phyloP scores from a whole-genome alignment of 164 flowering plant genomes.

The Brasenia schreberi region DNA sequence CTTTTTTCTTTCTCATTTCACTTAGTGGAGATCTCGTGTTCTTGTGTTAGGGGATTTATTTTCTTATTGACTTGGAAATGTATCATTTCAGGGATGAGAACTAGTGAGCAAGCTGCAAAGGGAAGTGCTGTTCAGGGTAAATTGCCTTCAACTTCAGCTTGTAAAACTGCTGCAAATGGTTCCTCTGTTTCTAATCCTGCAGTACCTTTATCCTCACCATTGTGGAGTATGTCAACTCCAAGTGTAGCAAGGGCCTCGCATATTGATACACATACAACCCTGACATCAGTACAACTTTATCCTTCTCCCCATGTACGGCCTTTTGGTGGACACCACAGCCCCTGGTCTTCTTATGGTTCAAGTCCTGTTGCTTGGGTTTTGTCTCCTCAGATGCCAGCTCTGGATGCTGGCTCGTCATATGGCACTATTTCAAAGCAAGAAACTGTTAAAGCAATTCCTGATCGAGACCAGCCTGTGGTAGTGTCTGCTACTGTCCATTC shows the following conservation, averaged over 20 bases:
- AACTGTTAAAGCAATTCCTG: constrained; percentile 42
- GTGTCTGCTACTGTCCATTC: background rate
- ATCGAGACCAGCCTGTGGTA: constrained; percentile 20
- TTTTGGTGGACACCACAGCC: constrained; percentile 32
- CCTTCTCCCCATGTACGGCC: constrained; percentile 51
- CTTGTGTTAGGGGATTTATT: background rate
- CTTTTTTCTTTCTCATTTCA: background rate
- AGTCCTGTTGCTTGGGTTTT: constrained; percentile 50
- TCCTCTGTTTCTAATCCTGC: constrained; percentile 24
- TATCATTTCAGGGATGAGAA: constrained; percentile 30
- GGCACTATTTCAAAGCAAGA: constrained; percentile 26
- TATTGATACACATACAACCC: constrained; percentile 41
- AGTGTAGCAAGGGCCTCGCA: constrained; percentile 28
- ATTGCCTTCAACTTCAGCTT: constrained; percentile 25
- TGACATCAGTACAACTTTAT: constrained; percentile 52
- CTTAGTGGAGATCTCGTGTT: background rate
- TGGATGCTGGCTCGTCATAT: constrained; percentile 24
- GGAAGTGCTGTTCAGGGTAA: constrained; percentile 35
- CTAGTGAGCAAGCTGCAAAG: constrained; percentile 29
- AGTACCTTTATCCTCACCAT: constrained; percentile 61
- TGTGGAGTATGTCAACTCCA: constrained; percentile 65
- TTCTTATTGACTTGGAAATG: too few relatives aligned
- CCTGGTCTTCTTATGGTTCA: constrained; percentile 63
- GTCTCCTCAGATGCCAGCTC: constrained; percentile 41
- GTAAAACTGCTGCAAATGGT: constrained; percentile 33